These are phyloP conservation scores for Mortierella sp. DNA, from an alignment of 371 early-diverging fungal genomes.

Conservation along the genomic window DNA sequence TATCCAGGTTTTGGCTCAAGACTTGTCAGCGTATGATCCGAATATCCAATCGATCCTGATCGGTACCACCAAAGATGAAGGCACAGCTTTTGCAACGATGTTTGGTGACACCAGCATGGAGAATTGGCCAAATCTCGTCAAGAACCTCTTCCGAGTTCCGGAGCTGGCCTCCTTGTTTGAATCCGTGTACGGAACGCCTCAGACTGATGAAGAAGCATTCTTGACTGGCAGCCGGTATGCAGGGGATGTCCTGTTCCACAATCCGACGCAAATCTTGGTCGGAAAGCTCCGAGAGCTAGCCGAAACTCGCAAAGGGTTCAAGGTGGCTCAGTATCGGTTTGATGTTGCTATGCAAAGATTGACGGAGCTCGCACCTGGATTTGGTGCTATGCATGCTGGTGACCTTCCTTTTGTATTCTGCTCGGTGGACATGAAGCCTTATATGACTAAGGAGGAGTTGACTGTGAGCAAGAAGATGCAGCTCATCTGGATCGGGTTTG, in stretches of 20 bases:
- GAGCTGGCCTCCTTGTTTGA: slow-evolving; percentile 14
- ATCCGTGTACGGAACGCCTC: slow-evolving; percentile 16
- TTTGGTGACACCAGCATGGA: slow-evolving; percentile 6
- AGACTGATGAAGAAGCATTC: slow-evolving; percentile 17
- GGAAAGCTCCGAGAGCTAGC: neutral
- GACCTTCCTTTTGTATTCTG: slow-evolving; percentile 22
- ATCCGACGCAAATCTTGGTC: slow-evolving; percentile 9
- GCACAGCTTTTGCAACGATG: slow-evolving; percentile 3
- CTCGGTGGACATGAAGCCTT: neutral
- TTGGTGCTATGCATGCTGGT: slow-evolving; percentile 22
- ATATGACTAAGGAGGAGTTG: slow-evolving; percentile 9
- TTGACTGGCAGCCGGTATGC: neutral
- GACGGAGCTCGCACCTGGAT: neutral
- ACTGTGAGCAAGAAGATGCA: slow-evolving; percentile 26
- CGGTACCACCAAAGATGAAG: slow-evolving; percentile 19
- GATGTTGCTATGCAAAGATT: slow-evolving; percentile 4
- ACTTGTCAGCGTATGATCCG: slow-evolving; percentile 8
- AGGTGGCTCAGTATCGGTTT: slow-evolving; percentile 8
- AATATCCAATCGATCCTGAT: slow-evolving; percentile 19
- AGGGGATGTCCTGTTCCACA: slow-evolving; percentile 11
- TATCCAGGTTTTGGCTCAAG: neutral
- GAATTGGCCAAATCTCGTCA: slow-evolving; percentile 16
- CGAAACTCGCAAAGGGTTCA: neutral
- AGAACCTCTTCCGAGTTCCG: slow-evolving; percentile 9
- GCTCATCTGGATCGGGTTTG: slow-evolving; percentile 24